These are phyloP conservation scores for Hysterium pulicare DNA, from an alignment of 2,329 filamentous ascomycete genomes.

Conservation along the genomic window DNA sequence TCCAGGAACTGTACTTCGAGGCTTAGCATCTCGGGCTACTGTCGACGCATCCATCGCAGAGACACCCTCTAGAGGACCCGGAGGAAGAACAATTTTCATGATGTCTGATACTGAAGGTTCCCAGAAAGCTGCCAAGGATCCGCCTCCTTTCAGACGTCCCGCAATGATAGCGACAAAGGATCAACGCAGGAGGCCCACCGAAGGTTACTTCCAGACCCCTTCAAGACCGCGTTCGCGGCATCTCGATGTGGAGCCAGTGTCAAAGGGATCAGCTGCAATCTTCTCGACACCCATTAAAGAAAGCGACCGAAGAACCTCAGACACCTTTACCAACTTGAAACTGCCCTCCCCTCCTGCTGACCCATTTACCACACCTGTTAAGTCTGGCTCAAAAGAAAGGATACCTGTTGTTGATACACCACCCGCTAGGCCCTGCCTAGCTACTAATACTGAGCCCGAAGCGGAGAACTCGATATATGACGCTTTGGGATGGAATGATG, in stretches of 20 bases:
- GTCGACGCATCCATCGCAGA: conserved; percentile 34
- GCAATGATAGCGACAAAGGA: no score
- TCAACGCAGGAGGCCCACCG: no score
- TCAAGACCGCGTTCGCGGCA: neutral
- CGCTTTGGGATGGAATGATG: conserved; percentile 47
- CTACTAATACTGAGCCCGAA: neutral
- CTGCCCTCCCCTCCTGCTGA: neutral
- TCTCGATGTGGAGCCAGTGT: neutral
- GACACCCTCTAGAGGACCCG: conserved; percentile 42
- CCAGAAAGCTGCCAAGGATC: no score
- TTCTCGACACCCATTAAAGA: conserved; percentile 32
- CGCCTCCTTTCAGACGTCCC: no score
- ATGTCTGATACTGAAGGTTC: no score
- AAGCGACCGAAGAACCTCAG: neutral
- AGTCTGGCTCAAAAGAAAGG: neutral
- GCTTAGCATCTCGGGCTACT: conserved; percentile 26
- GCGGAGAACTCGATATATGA: conserved; percentile 38
- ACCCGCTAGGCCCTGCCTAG: no score
- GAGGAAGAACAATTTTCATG: conserved; percentile 21
- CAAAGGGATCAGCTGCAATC: neutral
- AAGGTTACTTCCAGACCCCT: conserved; percentile 4
- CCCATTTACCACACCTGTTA: conserved; percentile 7
- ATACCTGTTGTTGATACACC: no score
- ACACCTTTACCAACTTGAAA: neutral
- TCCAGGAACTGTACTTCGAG: conserved; percentile 26